Evolutionary conservation across 2,329 filamentous ascomycete genomes (phyloP).

Genomic region (Xylaria sp.): DNA sequence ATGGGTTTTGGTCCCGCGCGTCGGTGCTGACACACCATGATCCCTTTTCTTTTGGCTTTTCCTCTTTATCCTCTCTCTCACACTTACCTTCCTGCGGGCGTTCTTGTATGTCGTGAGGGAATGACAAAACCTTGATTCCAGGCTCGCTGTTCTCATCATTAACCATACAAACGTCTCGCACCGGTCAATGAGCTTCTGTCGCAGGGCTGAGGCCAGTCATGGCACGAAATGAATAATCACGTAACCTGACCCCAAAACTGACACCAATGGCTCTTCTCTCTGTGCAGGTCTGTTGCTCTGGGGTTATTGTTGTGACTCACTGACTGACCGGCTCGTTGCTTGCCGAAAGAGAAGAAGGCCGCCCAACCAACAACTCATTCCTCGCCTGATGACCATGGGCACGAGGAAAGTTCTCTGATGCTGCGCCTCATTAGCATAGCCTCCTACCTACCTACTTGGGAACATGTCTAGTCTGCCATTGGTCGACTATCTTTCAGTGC

Average conservation of each 20-base stretch:
- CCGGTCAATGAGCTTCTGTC: neutral
- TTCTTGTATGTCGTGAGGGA: constrained; percentile 29
- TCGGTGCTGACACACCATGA: constrained; percentile 5
- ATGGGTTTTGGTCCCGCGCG: constrained; percentile 3
- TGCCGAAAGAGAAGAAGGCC: too few species aligned
- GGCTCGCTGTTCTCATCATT: neutral
- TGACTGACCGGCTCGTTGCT: neutral
- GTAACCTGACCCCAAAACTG: neutral
- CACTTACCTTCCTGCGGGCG: constrained; percentile 17
- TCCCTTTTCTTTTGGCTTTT: constrained; percentile 12
- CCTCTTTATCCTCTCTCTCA: constrained; percentile 14
- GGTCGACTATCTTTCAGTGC: neutral
- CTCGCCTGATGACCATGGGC: neutral
- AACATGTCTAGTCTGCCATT: constrained; percentile 9
- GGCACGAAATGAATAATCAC: neutral
- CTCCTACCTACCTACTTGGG: constrained; percentile 27
- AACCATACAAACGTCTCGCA: neutral
- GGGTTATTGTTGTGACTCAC: neutral
- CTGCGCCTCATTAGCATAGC: constrained; percentile 27
- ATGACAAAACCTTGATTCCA: constrained; percentile 22
- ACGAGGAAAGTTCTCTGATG: constrained; percentile 3
- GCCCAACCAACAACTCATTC: neutral
- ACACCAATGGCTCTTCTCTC: neutral
- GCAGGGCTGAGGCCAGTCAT: neutral
- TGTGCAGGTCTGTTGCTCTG: too few species aligned